Conservation (phyloP, 2,329 filamentous ascomycete genomes). For the Cordyceps cateniannulata region DNA sequence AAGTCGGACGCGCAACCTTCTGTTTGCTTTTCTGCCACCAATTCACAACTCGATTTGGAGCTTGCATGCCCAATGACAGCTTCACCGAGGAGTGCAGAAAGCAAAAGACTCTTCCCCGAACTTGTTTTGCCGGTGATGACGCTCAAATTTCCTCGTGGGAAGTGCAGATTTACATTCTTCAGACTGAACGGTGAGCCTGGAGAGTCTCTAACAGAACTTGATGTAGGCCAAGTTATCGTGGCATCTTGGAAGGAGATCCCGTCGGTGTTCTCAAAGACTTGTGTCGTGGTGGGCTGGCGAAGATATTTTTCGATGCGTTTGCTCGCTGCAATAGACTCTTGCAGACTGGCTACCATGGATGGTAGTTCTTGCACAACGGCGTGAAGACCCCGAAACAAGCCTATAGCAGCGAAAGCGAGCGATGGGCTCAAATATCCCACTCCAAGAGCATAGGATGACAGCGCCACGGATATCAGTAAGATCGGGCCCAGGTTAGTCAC, state of each 20-base stretch:
- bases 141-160: conserved; percentile 57
- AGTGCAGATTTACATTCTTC: conserved; percentile 50
- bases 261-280: neutral
- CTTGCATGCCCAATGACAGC: conserved; percentile 53
- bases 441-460: conserved; percentile 9
- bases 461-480: conserved; percentile 5
- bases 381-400: conserved; percentile 11
- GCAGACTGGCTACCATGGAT: conserved; percentile 1
- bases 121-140: conserved; percentile 65
- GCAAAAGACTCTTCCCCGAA: conserved; percentile 62
- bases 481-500: conserved; percentile 9
- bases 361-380: conserved; percentile 6
- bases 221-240: neutral
- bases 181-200: conserved; percentile 49
- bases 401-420: conserved; percentile 13
- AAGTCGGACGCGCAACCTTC: conserved; percentile 58
- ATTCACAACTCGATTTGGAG: neutral
- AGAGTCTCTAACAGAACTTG: conserved; percentile 21
- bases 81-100: conserved; percentile 63
- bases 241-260: neutral
- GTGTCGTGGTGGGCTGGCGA: neutral
- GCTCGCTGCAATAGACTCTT: conserved; percentile 9
- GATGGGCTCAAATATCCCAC: conserved; percentile 9
- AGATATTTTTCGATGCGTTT: conserved; percentile 10
- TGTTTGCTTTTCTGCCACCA: conserved; percentile 38